phyloP scores from a whole-genome alignment of 1,139 yeast species.

The Sugiyamaella xylanicola region DNA sequence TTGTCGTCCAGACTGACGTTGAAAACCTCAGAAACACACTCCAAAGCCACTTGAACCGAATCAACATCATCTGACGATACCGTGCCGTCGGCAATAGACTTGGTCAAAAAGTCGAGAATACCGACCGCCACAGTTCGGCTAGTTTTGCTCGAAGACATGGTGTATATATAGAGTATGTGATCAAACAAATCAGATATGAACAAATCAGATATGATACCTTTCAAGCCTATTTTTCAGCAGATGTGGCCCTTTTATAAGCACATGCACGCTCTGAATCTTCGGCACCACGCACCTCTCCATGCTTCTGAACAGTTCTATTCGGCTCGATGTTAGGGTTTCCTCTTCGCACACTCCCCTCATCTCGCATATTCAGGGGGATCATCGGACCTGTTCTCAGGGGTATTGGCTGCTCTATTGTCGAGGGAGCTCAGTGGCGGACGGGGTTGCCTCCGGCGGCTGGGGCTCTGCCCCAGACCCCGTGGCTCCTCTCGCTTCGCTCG shows the following conservation, averaged over 20 bases:
- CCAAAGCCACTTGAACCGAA: slow-evolving; percentile 93
- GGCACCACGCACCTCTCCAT: too few relatives aligned
- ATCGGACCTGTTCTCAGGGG: neutral
- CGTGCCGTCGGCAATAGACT: slow-evolving; percentile 61
- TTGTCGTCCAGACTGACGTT: slow-evolving; percentile 55
- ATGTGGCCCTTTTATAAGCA: neutral
- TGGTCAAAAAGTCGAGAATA: slow-evolving; percentile 69
- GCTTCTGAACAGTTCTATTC: slow-evolving; percentile 13
- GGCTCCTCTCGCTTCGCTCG: neutral
- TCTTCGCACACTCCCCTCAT: neutral
- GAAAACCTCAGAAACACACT: slow-evolving; percentile 88
- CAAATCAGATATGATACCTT: neutral
- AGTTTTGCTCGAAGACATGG: slow-evolving; percentile 19
- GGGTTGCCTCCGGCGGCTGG: neutral
- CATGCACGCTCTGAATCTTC: neutral
- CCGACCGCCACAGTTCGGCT: slow-evolving; percentile 73
- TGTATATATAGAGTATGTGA: neutral
- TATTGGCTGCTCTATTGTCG: neutral
- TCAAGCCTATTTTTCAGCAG: neutral
- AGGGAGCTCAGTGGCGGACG: too few relatives aligned
- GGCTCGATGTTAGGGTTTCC: slow-evolving; percentile 10
- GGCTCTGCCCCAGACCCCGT: neutral
- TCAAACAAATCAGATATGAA: neutral
- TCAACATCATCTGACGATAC: slow-evolving; percentile 81
- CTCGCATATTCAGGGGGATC: neutral